Conservation (phyloP, 1,284 basidiomycete genomes). For the Sphagnurus paluster region DNA sequence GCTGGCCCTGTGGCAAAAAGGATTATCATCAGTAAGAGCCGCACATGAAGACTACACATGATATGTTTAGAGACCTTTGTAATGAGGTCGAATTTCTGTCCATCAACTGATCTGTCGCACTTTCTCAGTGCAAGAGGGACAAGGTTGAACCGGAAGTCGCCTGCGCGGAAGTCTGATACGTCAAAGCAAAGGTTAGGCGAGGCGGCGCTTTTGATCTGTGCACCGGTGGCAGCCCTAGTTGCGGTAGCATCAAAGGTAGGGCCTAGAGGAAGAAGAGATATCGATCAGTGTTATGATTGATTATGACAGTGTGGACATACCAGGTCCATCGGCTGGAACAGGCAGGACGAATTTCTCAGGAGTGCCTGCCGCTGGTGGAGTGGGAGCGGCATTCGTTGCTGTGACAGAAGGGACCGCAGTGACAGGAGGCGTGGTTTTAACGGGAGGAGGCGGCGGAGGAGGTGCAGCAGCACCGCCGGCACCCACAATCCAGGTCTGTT, state of each 20-base stretch:
- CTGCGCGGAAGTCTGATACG: constrained; percentile 25
- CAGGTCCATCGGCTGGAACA: constrained; percentile 20
- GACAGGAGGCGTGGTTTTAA: not conserved
- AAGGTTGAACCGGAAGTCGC: constrained; percentile 26
- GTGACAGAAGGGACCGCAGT: not conserved
- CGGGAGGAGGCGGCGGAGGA: constrained; percentile 4
- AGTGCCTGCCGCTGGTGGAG: not conserved
- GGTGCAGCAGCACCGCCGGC: constrained; percentile 1
- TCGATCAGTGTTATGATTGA: not conserved
- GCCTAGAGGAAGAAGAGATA: constrained; percentile 1
- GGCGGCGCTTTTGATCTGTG: constrained; percentile 20
- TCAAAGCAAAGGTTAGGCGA: constrained; percentile 24
- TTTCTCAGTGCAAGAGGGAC: constrained; percentile 22
- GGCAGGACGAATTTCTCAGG: constrained; percentile 23
- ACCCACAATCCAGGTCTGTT: constrained; percentile 25
- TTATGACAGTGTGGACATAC: constrained; percentile 4
- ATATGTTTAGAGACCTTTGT: constrained; percentile 18
- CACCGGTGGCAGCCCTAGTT: constrained; percentile 19
- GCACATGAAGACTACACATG: not conserved
- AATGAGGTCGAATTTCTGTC: constrained; percentile 26
- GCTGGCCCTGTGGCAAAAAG: constrained; percentile 8
- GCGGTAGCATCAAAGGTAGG: constrained; percentile 23
- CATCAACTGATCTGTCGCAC: constrained; percentile 19
- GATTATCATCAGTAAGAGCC: not conserved
- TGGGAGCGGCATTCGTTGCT: not conserved